phyloP scores from a whole-genome alignment of 768 basidiomycete genomes.

The Amanita thiersii region DNA sequence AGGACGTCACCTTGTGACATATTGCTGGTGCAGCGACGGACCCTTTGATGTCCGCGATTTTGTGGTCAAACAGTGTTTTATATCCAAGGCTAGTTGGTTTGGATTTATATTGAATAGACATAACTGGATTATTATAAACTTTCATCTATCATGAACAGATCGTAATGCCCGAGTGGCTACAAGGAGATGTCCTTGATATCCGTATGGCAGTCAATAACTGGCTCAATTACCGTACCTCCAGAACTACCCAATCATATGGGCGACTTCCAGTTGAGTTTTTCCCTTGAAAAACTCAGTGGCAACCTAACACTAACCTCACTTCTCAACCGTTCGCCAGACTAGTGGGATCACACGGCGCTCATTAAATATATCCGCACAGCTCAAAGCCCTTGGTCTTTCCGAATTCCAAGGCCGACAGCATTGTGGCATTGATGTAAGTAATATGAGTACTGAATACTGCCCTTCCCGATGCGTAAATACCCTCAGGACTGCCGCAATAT shows the following conservation, averaged over 20 bases:
- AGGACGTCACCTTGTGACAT: conserved; percentile 49
- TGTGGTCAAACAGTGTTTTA: conserved; percentile 84
- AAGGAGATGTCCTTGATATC: conserved; percentile 69
- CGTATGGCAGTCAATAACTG: conserved; percentile 49
- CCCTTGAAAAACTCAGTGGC: too few relatives aligned
- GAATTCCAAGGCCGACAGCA: conserved; percentile 81
- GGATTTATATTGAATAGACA: conserved; percentile 3
- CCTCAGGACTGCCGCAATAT: conserved; percentile 85
- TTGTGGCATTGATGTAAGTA: conserved; percentile 83
- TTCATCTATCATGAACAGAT: conserved; percentile 28
- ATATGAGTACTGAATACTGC: conserved; percentile 5
- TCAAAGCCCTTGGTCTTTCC: conserved; percentile 61
- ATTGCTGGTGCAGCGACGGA: conserved; percentile 81
- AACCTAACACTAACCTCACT: too few relatives aligned
- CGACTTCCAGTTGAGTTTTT: conserved; percentile 11
- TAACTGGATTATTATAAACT: conserved; percentile 2
- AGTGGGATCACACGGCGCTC: conserved; percentile 18
- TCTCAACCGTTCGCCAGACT: too few relatives aligned
- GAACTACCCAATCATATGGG: conserved; percentile 13
- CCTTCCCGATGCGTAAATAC: conserved; percentile 11
- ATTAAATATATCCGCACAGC: conserved; percentile 69
- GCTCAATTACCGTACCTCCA: conserved; percentile 21
- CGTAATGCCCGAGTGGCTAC: conserved; percentile 65
- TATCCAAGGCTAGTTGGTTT: conserved; percentile 53
- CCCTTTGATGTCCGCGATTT: conserved; percentile 82